These are phyloP conservation scores for Amylostereum chailletii DNA, from an alignment of 1,284 basidiomycete species.

Conservation along the genomic window DNA sequence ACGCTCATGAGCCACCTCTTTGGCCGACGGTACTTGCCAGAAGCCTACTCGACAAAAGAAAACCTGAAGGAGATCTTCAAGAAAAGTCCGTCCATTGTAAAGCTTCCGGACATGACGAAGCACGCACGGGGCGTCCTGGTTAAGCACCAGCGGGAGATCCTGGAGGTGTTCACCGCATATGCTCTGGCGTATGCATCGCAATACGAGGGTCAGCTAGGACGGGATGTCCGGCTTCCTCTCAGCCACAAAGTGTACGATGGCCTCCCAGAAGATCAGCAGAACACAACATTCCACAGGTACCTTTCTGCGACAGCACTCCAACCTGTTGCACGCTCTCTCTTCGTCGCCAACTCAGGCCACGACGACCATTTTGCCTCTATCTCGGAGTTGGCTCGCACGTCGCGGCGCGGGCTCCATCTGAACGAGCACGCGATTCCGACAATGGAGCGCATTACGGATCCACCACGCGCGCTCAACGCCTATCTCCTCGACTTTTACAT, in stretches of 20 bases:
- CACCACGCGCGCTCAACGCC: slow-evolving; percentile 40
- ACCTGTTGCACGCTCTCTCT: slow-evolving; percentile 39
- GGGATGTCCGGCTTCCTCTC: slow-evolving; percentile 38
- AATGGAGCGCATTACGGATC: slow-evolving; percentile 30
- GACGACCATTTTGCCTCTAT: slow-evolving; percentile 42
- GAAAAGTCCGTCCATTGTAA: slow-evolving; percentile 46
- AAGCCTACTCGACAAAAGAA: slow-evolving; percentile 28
- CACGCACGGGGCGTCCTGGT: slow-evolving; percentile 31
- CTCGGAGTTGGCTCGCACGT: slow-evolving; percentile 41
- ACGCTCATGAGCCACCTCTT: slow-evolving; percentile 52
- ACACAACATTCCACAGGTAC: slow-evolving; percentile 21
- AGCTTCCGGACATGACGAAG: slow-evolving; percentile 41
- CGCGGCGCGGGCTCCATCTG: slow-evolving; percentile 42
- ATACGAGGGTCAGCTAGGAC: slow-evolving; percentile 25
- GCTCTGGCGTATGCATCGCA: slow-evolving; percentile 38
- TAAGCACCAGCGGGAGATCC: slow-evolving; percentile 41
- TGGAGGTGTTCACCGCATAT: slow-evolving; percentile 45
- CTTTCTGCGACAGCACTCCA: slow-evolving; percentile 29
- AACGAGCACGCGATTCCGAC: slow-evolving; percentile 54
- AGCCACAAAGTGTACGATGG: slow-evolving; percentile 23
- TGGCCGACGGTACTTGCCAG: slow-evolving; percentile 42
- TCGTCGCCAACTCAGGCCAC: slow-evolving; percentile 58
- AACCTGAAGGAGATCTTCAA: slow-evolving; percentile 27
- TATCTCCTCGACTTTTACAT: slow-evolving; percentile 60
- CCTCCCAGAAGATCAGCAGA: slow-evolving; percentile 1